Evolutionary conservation across 2,329 filamentous ascomycete genomes (phyloP).

Genomic region (Emmonsiellopsis sp.): DNA sequence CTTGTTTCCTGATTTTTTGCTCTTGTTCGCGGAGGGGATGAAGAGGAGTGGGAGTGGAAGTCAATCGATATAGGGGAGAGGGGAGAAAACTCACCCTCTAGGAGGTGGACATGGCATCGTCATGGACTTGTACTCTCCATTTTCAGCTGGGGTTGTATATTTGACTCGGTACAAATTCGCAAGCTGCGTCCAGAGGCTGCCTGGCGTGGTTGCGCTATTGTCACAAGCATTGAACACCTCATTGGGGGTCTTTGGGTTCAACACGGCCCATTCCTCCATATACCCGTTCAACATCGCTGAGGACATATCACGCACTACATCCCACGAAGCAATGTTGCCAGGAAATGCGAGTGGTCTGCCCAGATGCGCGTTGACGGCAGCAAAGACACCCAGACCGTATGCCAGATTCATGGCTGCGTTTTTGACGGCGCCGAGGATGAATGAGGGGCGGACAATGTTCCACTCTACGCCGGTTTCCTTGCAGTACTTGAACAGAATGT

Average conservation of each 20-base stretch:
- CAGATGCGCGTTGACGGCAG: constrained; percentile 15
- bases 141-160: constrained; percentile 11
- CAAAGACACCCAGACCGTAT: constrained; percentile 16
- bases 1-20: neutral
- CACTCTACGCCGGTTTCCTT: constrained; percentile 13
- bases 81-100: constrained; percentile 10
- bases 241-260: constrained; percentile 15
- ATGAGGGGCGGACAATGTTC: constrained; percentile 18
- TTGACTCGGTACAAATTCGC: constrained; percentile 18
- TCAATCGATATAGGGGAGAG: neutral
- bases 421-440: constrained; percentile 18
- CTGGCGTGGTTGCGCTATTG: constrained; percentile 16
- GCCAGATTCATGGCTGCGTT: constrained; percentile 18
- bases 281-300: constrained; percentile 16
- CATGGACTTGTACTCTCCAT: constrained; percentile 5
- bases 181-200: constrained; percentile 18
- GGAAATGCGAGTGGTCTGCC: constrained; percentile 14
- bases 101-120: constrained; percentile 9
- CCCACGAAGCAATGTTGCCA: constrained; percentile 13
- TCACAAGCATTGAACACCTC: constrained; percentile 22
- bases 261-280: constrained; percentile 20
- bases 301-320: constrained; percentile 13
- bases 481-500: constrained; percentile 15
- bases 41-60: neutral
- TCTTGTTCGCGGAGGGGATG: neutral